Conservation (phyloP, 1,284 basidiomycete species). For the Malassezia sp. region DNA sequence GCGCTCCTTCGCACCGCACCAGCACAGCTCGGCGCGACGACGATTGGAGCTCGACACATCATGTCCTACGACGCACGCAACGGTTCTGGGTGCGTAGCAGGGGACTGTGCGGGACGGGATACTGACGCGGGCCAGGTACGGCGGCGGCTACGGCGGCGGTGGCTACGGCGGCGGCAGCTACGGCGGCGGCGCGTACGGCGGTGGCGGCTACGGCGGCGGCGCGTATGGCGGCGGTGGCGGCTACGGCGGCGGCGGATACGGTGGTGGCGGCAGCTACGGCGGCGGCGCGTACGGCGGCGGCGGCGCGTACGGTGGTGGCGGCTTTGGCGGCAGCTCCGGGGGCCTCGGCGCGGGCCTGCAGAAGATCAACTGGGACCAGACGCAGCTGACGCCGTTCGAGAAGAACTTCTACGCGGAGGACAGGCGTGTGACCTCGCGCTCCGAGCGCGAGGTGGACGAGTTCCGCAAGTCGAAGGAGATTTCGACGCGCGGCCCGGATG, state of each 20-base stretch:
- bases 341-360: slow-evolving; percentile 72
- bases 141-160: slow-evolving; percentile 14
- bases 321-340: slow-evolving; percentile 64
- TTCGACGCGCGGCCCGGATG: slow-evolving; percentile 72
- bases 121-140: neutral
- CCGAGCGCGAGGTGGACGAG: slow-evolving; percentile 74
- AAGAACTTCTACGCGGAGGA: slow-evolving; percentile 98
- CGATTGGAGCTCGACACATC: neutral
- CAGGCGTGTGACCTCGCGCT: slow-evolving; percentile 65
- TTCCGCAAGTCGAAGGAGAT: slow-evolving; percentile 79
- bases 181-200: slow-evolving; percentile 7
- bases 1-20: neutral
- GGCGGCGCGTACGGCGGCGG: slow-evolving; percentile 20
- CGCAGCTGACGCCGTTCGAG: slow-evolving; percentile 57
- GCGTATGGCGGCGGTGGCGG: slow-evolving; percentile 28
- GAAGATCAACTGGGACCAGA: slow-evolving; percentile 68
- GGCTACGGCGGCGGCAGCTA: slow-evolving; percentile 19
- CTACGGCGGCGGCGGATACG: slow-evolving; percentile 41
- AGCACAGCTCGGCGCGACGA: no score
- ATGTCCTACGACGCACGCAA: slow-evolving; percentile 34
- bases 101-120: no score
- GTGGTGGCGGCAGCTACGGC: slow-evolving; percentile 46
- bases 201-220: slow-evolving; percentile 19
- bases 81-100: no score
- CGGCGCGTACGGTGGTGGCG: slow-evolving; percentile 21